Conservation (phyloP, 306 rosid genomes). For the Nissolia schottii region DNA sequence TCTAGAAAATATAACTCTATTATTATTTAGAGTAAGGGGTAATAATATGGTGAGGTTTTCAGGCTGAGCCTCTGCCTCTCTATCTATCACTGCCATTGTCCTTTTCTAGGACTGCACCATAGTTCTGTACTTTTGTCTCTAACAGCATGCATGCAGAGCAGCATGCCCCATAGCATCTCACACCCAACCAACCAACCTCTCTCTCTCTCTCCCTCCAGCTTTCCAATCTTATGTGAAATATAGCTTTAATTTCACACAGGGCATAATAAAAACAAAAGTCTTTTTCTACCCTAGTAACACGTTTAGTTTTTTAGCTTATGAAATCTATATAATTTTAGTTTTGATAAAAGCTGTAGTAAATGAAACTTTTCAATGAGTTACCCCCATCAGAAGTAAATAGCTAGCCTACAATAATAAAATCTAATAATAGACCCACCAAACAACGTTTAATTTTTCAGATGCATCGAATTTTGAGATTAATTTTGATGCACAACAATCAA, state of each 20-base stretch:
- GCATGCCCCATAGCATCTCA: neutral
- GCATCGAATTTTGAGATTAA: too few species aligned
- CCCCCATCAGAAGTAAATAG: neutral
- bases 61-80: neutral
- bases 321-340: too few species aligned
- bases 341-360: too few species aligned
- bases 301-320: too few species aligned
- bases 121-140: constrained; percentile 30
- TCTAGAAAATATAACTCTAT: too few species aligned
- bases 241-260: constrained; percentile 14
- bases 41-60: neutral
- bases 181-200: constrained; percentile 2
- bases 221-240: neutral
- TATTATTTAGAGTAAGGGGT: neutral
- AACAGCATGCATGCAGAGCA: constrained; percentile 32
- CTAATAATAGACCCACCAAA: neutral
- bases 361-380: too few species aligned
- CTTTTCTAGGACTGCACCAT: constrained; percentile 52
- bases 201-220: neutral
- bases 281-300: too few species aligned
- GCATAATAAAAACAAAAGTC: neutral
- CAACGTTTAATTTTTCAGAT: neutral
- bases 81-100: constrained; percentile 52
- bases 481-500: too few species aligned
- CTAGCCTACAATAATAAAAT: neutral